These are phyloP conservation scores for Isoetes taiwanensis DNA, from an alignment of 75 land plant genomes.

Conservation along the genomic window DNA sequence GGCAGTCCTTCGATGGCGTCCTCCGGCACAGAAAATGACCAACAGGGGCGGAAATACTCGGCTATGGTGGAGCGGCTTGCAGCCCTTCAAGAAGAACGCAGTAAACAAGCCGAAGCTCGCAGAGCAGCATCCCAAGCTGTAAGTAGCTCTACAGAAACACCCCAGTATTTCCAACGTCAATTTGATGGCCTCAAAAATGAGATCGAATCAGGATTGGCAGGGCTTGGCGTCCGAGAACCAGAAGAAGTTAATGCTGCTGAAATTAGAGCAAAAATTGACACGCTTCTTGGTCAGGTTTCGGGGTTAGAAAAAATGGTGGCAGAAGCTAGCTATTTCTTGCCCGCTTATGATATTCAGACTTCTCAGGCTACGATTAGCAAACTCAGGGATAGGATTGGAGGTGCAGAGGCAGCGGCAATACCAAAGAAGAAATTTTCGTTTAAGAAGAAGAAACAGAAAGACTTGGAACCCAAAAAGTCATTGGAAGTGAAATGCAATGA, in stretches of 20 bases:
- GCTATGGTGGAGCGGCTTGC: slow-evolving; percentile 37
- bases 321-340: slow-evolving; percentile 60
- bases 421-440: slow-evolving; percentile 87
- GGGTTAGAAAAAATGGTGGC: slow-evolving; percentile 59
- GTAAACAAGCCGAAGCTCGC: slow-evolving; percentile 16
- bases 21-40: too few species aligned
- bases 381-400: slow-evolving; percentile 40
- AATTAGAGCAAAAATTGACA: slow-evolving; percentile 36
- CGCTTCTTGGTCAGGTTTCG: slow-evolving; percentile 23
- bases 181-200: too few species aligned
- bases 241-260: slow-evolving; percentile 7
- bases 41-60: slow-evolving; percentile 28
- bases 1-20: too few species aligned
- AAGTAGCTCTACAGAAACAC: too few species aligned
- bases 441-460: too few species aligned
- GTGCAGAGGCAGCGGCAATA: slow-evolving; percentile 23
- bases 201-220: too few species aligned
- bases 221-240: too few species aligned
- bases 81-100: slow-evolving; percentile 17
- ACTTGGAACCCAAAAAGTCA: too few species aligned
- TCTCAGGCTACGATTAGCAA: slow-evolving; percentile 42
- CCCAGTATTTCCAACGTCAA: too few species aligned
- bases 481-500: too few species aligned
- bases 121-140: slow-evolving; percentile 13
- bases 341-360: slow-evolving; percentile 62